These are phyloP conservation scores for Prototheca cutis DNA, from an alignment of 163 green algal species.

Conservation along the genomic window DNA sequence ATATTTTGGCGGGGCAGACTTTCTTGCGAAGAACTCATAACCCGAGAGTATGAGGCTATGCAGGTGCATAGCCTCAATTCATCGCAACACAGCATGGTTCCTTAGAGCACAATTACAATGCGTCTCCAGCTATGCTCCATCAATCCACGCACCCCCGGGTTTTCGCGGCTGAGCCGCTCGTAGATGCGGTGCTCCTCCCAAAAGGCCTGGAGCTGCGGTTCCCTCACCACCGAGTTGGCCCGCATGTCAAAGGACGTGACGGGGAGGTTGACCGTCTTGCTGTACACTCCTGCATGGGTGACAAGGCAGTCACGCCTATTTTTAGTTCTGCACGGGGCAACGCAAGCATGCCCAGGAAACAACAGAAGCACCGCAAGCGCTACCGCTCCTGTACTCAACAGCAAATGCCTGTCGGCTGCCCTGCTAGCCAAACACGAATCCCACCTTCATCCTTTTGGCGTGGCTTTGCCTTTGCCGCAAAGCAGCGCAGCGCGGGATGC, in stretches of 20 bases:
- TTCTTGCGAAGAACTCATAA: too few relatives aligned
- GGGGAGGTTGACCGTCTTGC: constrained; percentile 78
- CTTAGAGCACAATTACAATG: too few relatives aligned
- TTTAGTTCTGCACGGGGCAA: too few relatives aligned
- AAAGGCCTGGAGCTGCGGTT: constrained; percentile 87
- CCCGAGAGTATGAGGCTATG: too few relatives aligned
- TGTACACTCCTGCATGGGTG: constrained; percentile 48
- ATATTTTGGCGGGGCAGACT: too few relatives aligned
- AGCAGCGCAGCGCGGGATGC: constrained; percentile 7
- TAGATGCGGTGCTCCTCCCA: constrained; percentile 79
- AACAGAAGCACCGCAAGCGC: too few relatives aligned
- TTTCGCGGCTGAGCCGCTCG: constrained; percentile 48
- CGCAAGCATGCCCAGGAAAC: too few relatives aligned
- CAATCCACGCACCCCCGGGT: constrained; percentile 38
- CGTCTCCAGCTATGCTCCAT: too few relatives aligned
- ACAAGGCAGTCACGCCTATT: neutral
- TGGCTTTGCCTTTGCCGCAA: constrained; percentile 13
- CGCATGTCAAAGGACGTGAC: constrained; percentile 89
- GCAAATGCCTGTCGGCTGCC: too few relatives aligned
- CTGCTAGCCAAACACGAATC: neutral
- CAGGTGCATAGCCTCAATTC: too few relatives aligned
- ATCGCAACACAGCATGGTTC: too few relatives aligned
- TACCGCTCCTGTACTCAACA: too few relatives aligned
- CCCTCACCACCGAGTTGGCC: constrained; percentile 76
- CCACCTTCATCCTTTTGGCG: constrained; percentile 21